A percentile compares a stretch with the other conserved stretches of the same genome.
Evolutionary conservation across 1,284 basidiomycete species (phyloP).

Genomic region (Peniophora sp.): DNA sequence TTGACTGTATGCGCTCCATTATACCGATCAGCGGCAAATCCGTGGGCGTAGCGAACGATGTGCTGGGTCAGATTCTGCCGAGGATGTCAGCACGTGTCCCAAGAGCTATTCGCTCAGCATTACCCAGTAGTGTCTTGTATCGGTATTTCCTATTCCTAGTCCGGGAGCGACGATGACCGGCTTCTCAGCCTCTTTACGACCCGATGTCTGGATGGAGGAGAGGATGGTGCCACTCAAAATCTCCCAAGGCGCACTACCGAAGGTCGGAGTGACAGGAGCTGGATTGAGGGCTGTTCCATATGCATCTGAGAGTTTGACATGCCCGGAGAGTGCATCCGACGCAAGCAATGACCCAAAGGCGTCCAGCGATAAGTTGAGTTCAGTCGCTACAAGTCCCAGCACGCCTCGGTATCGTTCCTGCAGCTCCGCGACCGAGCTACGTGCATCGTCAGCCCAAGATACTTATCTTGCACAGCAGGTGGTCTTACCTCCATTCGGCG

Average conservation of each 20-base stretch:
- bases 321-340: constrained; percentile 10
- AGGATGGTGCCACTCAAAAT: constrained; percentile 24
- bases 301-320: constrained; percentile 18
- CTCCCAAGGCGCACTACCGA: constrained; percentile 28
- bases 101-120: no score
- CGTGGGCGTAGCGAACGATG: constrained; percentile 46
- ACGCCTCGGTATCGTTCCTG: constrained; percentile 20
- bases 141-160: constrained; percentile 7
- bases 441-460: background rate
- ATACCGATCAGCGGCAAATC: constrained; percentile 16
- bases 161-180: constrained; percentile 27
- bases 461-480: background rate
- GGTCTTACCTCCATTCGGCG: constrained; percentile 34
- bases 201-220: background rate
- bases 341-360: constrained; percentile 34
- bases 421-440: constrained; percentile 22
- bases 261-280: constrained; percentile 36
- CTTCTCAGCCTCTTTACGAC: background rate
- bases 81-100: constrained; percentile 28
- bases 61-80: constrained; percentile 37
- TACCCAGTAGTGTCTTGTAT: background rate
- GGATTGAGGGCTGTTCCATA: constrained; percentile 30
- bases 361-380: constrained; percentile 38
- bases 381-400: constrained; percentile 21
- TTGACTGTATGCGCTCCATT: constrained; percentile 41